A percentile compares a stretch with the other conserved stretches of the same genome.
Conservation (phyloP, 2,329 filamentous ascomycete genomes). For the Plenodomus biglobosus region DNA sequence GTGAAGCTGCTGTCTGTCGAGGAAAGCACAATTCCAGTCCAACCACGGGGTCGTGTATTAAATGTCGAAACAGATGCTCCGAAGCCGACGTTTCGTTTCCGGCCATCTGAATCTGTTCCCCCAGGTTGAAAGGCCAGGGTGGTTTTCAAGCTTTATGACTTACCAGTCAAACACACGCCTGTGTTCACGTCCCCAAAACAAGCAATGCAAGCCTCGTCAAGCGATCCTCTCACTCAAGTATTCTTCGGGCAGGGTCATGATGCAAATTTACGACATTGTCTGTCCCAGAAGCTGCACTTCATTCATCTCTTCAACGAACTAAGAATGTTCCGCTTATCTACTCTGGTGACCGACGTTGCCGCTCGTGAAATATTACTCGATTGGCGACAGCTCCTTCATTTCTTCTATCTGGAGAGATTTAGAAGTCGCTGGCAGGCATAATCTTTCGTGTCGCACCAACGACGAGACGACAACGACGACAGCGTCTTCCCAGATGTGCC, state of each 20-base stretch:
- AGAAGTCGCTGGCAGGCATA: constrained; percentile 12
- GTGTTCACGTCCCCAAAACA: constrained; percentile 1
- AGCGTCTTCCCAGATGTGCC: constrained; percentile 6
- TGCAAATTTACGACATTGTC: constrained; percentile 7
- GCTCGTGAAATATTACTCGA: constrained; percentile 16
- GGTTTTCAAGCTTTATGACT: constrained; percentile 17
- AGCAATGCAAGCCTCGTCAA: constrained; percentile 2
- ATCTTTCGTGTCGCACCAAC: constrained; percentile 7
- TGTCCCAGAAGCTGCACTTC: constrained; percentile 15
- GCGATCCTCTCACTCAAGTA: constrained; percentile 7
- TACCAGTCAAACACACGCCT: constrained; percentile 5
- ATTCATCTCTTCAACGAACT: constrained; percentile 18
- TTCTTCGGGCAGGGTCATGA: constrained; percentile 12
- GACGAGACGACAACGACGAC: constrained; percentile 9
- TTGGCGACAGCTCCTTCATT: constrained; percentile 19
- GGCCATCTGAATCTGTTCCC: constrained; percentile 18
- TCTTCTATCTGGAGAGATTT: constrained; percentile 16
- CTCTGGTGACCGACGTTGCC: constrained; percentile 11
- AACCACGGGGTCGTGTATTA: neutral
- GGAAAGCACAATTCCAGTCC: neutral
- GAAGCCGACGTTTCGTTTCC: constrained; percentile 19
- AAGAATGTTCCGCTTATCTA: constrained; percentile 17
- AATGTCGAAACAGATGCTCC: neutral
- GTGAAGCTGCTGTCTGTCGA: constrained; percentile 4
- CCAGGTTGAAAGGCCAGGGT: constrained; percentile 15